Conservation (phyloP, 2,329 filamentous ascomycete genomes). For the Ceratocystiopsis brevicomis region DNA sequence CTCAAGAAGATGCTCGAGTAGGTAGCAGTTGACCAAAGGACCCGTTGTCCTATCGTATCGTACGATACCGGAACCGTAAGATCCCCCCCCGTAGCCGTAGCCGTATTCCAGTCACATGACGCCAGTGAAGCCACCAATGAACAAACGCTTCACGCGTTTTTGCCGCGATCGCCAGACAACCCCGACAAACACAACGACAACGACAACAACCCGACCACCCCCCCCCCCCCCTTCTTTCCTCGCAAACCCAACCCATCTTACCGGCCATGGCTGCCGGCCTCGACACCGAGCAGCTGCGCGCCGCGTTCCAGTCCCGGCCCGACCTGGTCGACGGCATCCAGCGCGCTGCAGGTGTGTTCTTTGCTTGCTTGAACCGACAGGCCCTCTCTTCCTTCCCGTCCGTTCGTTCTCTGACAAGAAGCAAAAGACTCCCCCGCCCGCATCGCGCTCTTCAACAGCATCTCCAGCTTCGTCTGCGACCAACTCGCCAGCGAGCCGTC, state of each 20-base stretch:
- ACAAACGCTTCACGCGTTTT: no score
- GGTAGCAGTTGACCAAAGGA: no score
- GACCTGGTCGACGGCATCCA: constrained; percentile 37
- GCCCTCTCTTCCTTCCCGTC: no score
- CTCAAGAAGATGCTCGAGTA: constrained; percentile 7
- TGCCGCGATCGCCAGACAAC: no score
- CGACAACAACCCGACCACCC: no score
- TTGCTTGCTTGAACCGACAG: background rate
- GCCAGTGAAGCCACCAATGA: no score
- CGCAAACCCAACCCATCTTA: no score
- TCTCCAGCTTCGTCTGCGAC: constrained; percentile 30
- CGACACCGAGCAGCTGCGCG: constrained; percentile 28
- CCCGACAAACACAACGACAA: no score
- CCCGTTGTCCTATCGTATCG: no score
- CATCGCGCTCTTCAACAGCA: constrained; percentile 36
- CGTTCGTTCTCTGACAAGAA: background rate
- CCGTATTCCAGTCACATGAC: constrained; percentile 18
- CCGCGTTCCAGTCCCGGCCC: constrained; percentile 35
- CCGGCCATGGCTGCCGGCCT: constrained; percentile 16
- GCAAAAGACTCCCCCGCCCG: constrained; percentile 28
- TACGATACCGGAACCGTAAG: no score
- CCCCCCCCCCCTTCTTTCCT: no score
- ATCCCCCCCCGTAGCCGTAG: no score
- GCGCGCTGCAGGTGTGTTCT: constrained; percentile 28
- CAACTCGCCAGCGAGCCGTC: constrained; percentile 20